phyloP scores from a whole-genome alignment of 805 yeast species.

The Candida krabiensis region DNA sequence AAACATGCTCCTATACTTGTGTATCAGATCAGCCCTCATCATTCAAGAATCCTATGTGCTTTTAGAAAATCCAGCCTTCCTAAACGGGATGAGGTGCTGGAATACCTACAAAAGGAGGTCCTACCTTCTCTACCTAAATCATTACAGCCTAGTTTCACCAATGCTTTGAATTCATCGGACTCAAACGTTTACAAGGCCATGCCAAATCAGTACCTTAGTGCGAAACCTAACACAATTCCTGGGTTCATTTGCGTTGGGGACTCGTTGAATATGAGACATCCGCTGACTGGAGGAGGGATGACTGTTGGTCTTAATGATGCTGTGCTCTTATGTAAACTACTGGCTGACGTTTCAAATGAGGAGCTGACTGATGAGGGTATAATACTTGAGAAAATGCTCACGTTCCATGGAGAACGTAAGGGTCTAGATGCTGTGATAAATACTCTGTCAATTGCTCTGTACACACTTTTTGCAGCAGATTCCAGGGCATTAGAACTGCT shows the following conservation, averaged over 20 bases:
- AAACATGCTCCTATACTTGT: slow-evolving; percentile 83
- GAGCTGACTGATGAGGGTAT: slow-evolving; percentile 57
- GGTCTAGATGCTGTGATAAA: slow-evolving; percentile 80
- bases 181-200: slow-evolving; percentile 65
- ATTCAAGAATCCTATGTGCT: slow-evolving; percentile 89
- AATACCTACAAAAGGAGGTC: slow-evolving; percentile 61
- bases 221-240: slow-evolving; percentile 63
- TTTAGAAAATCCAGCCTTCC: slow-evolving; percentile 76
- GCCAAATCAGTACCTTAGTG: slow-evolving; percentile 93
- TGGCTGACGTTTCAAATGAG: slow-evolving; percentile 53
- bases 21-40: slow-evolving; percentile 80
- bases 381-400: slow-evolving; percentile 55
- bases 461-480: slow-evolving; percentile 88
- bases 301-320: slow-evolving; percentile 93
- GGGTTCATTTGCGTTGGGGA: slow-evolving; percentile 90
- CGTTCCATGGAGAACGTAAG: slow-evolving; percentile 80
- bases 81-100: slow-evolving; percentile 50
- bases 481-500: slow-evolving; percentile 60
- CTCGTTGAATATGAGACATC: slow-evolving; percentile 96
- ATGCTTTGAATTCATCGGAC: slow-evolving; percentile 51
- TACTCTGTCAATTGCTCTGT: slow-evolving; percentile 86
- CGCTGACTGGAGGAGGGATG: slow-evolving; percentile 99
- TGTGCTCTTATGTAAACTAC: slow-evolving; percentile 59
- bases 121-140: slow-evolving; percentile 66
- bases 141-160: slow-evolving; percentile 64